These are phyloP conservation scores for Fusarium sp. DNA, from an alignment of 2,329 filamentous ascomycete species.

Conservation along the genomic window DNA sequence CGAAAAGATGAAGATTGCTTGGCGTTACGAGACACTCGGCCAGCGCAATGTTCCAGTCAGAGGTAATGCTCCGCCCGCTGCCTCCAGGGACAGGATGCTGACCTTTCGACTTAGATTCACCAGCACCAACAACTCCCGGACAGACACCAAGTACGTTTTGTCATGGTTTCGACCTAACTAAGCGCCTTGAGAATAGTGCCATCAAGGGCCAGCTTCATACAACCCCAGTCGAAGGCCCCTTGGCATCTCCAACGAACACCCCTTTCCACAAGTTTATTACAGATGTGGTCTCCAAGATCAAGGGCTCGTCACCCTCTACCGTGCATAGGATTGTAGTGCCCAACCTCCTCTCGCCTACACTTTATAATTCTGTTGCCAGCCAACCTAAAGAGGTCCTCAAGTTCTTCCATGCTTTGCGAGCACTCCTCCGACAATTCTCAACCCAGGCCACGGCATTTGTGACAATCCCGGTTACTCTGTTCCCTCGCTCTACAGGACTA, in stretches of 20 bases:
- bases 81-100: background rate
- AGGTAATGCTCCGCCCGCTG: constrained; percentile 64
- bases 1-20: constrained; percentile 98
- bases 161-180: constrained; percentile 78
- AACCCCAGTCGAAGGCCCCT: constrained; percentile 58
- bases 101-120: constrained; percentile 32
- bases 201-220: constrained; percentile 64
- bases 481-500: constrained; percentile 79
- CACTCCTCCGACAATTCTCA: constrained; percentile 76
- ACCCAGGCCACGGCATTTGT: constrained; percentile 77
- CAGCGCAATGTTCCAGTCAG: constrained; percentile 72
- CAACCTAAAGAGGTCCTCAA: constrained; percentile 80
- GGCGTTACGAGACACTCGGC: constrained; percentile 91
- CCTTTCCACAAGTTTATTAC: constrained; percentile 73
- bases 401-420: constrained; percentile 83
- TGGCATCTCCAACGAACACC: constrained; percentile 41
- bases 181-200: constrained; percentile 66
- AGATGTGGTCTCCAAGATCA: constrained; percentile 67
- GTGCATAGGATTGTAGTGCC: constrained; percentile 90
- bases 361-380: constrained; percentile 78
- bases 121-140: constrained; percentile 36
- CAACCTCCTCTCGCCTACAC: constrained; percentile 83
- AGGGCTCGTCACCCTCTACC: constrained; percentile 67
- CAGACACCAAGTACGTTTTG: constrained; percentile 65
- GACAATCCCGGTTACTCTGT: constrained; percentile 83